phyloP scores from a whole-genome alignment of 257 asterid genomes.

The Nicotiana tomentosiformis region DNA sequence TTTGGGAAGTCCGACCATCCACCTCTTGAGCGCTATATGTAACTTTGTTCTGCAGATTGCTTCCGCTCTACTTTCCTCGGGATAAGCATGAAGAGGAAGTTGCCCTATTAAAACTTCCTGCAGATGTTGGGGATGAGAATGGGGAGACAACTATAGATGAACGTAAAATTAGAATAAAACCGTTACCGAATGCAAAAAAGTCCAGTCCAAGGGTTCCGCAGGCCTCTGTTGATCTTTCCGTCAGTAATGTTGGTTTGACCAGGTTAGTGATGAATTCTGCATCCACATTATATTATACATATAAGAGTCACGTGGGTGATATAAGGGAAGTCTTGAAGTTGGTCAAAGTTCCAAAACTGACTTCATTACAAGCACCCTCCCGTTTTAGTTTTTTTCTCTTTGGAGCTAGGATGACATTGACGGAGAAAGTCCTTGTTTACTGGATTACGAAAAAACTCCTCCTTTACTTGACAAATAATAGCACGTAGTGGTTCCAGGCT shows the following conservation, averaged over 20 bases:
- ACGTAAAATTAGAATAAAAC: conserved; percentile 88
- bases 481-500: no score
- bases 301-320: no score
- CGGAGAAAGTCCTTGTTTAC: no score
- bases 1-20: neutral
- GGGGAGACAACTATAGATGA: conserved; percentile 92
- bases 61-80: conserved; percentile 96
- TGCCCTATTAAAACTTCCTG: conserved; percentile 80
- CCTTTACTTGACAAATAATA: no score
- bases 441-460: no score
- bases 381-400: no score
- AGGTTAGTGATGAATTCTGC: conserved; percentile 36
- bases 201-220: conserved; percentile 32
- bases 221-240: conserved; percentile 46
- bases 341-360: no score
- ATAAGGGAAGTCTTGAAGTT: no score
- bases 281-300: neutral
- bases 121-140: conserved; percentile 98
- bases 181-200: conserved; percentile 76
- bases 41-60: conserved; percentile 44
- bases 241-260: conserved; percentile 49
- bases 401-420: no score
- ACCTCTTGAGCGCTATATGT: neutral
- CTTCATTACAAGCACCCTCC: no score
- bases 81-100: conserved; percentile 82